Evolutionary conservation across 1,284 basidiomycete genomes (phyloP), one percentile per base, ranked within the genome.

Genomic region (Cryptococcus sp.): DNA sequence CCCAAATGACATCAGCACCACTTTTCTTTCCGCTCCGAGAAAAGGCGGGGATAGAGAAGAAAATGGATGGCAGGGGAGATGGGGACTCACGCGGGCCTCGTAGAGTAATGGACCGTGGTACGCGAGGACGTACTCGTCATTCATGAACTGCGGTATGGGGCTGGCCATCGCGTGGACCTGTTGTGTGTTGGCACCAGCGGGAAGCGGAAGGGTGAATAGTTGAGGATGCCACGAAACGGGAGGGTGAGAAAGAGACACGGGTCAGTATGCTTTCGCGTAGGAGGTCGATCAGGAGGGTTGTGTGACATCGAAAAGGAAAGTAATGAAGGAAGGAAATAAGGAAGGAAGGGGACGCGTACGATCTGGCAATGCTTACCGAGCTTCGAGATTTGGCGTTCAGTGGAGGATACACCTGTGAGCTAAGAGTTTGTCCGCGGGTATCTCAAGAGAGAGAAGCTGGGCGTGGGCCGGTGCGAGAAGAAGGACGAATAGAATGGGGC

Each of bases 21-120:
- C 40, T 7, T 44, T 44, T 20, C 20, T n/a, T 44, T 18, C n/a
- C n/a, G n/a, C n/a, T n/a, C n/a, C n/a, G n/a, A n/a, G n/a, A n/a
- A n/a, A n/a, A n/a, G n/a, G n/a, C n/a, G n/a, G n/a, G n/a, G n/a
- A 59, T 18, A 36, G 47, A 16, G 4, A 35, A 12, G 9, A 44
- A 23, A 57, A 50, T 57, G 51, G 57, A 60, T 61, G 43, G 46
- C 35, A 40, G 9, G 28, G 9, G 9, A 33, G 28, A 33, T 9
- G 28, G 53, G 5, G 3, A 70, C 79, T 61, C 52, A 83, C 82
- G 77, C 97, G 96, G 36, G 93, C 94, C 76, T 94, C 89, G 76
- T 98, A 98, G 59, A 98, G 86, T 42, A 97, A 82, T 3, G 91
- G 91, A 0, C 92, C 92, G 71, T 98, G 94, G 75, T 89, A 96